Percentiles rank a stretch among this genome's conserved stretches.
Evolutionary conservation across 768 basidiomycete genomes (phyloP).

Genomic region (Trichaptum fuscoviolaceum): DNA sequence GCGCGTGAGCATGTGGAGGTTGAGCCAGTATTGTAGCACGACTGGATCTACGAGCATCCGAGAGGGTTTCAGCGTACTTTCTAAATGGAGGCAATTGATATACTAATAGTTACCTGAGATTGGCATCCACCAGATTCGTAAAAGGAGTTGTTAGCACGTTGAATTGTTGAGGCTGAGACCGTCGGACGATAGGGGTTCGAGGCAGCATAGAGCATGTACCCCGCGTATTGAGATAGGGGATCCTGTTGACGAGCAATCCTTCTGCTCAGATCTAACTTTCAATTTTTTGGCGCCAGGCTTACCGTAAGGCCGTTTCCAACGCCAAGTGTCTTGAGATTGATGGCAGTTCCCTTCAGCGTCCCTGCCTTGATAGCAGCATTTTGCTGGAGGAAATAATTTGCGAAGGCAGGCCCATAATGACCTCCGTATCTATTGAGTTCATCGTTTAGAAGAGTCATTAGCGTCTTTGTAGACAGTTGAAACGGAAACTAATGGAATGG

Average conservation of each 20-base stretch:
- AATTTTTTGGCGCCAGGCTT: conserved; percentile 12
- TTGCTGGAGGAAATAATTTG: conserved; percentile 48
- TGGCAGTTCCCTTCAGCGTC: conserved; percentile 35
- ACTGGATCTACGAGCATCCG: conserved; percentile 36
- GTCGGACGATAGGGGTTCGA: conserved; percentile 54
- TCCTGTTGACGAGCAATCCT: conserved; percentile 12
- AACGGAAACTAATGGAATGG: background rate
- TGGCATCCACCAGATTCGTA: conserved; percentile 41
- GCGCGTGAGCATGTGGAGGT: conserved; percentile 50
- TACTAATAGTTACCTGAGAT: conserved; percentile 38
- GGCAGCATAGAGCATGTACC: conserved; percentile 50
- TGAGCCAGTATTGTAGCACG: conserved; percentile 44
- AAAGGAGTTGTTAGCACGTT: conserved; percentile 39
- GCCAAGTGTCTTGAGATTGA: conserved; percentile 61
- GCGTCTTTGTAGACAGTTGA: background rate
- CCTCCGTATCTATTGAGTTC: conserved; percentile 27
- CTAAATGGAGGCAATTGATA: background rate
- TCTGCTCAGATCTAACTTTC: background rate
- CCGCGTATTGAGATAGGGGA: conserved; percentile 48
- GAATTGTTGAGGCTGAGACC: conserved; percentile 38
- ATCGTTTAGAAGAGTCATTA: conserved; percentile 13
- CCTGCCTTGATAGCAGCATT: conserved; percentile 51
- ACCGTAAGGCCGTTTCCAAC: conserved; percentile 61
- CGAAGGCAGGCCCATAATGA: conserved; percentile 35
- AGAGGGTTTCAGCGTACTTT: background rate